phyloP scores from a whole-genome alignment of 176 grass and related monocot genomes.

The Aegilops tauschii region DNA sequence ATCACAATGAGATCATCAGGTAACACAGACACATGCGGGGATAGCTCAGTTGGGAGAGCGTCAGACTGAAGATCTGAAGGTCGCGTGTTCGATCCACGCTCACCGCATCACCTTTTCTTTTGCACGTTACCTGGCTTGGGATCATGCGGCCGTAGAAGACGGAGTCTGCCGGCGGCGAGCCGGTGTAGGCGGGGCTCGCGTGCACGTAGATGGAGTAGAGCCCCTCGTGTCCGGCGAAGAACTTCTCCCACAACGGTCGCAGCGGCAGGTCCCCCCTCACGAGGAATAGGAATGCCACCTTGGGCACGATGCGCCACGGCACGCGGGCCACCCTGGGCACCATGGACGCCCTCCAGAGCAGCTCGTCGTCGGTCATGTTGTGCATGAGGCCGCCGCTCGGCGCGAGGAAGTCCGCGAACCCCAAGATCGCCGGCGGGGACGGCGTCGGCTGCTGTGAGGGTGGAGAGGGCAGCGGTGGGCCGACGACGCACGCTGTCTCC shows the following conservation, averaged over 20 bases:
- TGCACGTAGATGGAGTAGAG: slow-evolving; percentile 77
- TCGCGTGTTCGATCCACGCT: slow-evolving; percentile 91
- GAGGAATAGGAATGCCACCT: slow-evolving; percentile 77
- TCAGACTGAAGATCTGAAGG: slow-evolving; percentile 98
- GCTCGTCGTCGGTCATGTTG: slow-evolving; percentile 64
- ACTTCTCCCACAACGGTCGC: slow-evolving; percentile 67
- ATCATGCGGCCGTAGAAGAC: slow-evolving; percentile 61
- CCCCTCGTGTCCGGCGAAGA: slow-evolving; percentile 55
- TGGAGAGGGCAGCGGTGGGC: background rate
- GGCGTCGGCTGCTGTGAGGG: background rate
- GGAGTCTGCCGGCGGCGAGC: slow-evolving; percentile 39
- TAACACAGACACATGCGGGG: background rate
- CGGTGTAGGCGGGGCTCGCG: slow-evolving; percentile 36
- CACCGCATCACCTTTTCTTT: slow-evolving; percentile 38
- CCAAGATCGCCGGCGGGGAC: background rate
- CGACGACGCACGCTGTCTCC: background rate
- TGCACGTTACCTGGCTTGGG: slow-evolving; percentile 27
- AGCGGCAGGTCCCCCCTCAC: slow-evolving; percentile 42
- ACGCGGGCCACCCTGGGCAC: slow-evolving; percentile 20
- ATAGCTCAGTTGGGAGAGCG: slow-evolving; percentile 98
- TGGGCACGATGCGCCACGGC: slow-evolving; percentile 34
- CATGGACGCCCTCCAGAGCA: slow-evolving; percentile 62
- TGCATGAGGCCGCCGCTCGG: slow-evolving; percentile 15
- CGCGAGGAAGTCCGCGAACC: background rate
- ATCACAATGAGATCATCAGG: too few relatives aligned